These are phyloP conservation scores for Phanerochaete sordida DNA, from an alignment of 768 basidiomycete genomes.

Conservation along the genomic window DNA sequence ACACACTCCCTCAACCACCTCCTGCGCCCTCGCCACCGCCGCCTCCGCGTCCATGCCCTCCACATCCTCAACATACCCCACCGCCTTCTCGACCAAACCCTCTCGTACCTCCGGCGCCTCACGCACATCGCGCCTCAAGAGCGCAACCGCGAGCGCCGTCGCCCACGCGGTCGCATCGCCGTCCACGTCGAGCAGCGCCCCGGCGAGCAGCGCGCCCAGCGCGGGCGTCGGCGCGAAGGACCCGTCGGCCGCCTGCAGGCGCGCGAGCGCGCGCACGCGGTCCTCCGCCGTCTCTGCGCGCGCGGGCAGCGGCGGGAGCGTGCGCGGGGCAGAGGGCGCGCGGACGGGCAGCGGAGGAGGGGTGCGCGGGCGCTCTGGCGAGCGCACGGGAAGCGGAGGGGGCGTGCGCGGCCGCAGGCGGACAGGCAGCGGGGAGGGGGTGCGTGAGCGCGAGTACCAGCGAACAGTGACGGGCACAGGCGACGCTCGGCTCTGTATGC, in stretches of 20 bases:
- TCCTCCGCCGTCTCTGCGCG: slow-evolving; percentile 3
- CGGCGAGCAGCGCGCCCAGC: slow-evolving; percentile 35
- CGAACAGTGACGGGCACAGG: too few relatives aligned
- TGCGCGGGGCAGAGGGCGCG: background rate
- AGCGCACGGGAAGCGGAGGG: too few relatives aligned
- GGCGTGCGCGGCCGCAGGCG: too few relatives aligned
- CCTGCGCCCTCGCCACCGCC: too few relatives aligned
- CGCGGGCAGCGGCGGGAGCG: background rate
- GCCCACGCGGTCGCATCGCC: slow-evolving; percentile 36
- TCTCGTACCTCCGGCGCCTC: slow-evolving; percentile 39
- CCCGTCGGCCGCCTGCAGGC: slow-evolving; percentile 44
- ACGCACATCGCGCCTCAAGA: slow-evolving; percentile 34
- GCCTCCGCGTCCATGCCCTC: too few relatives aligned
- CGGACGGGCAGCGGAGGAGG: background rate
- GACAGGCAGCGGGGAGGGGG: too few relatives aligned
- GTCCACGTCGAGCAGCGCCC: slow-evolving; percentile 20
- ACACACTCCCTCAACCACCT: too few relatives aligned
- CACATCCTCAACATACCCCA: too few relatives aligned
- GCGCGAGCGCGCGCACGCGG: slow-evolving; percentile 32
- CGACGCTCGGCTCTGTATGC: too few relatives aligned
- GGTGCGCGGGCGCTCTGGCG: too few relatives aligned
- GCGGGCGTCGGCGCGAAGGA: slow-evolving; percentile 35
- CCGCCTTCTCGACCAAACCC: slow-evolving; percentile 39
- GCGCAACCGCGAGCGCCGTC: slow-evolving; percentile 48
- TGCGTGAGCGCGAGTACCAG: too few relatives aligned